Base-by-base conservation (phyloP, 2,329 filamentous ascomycete genomes). In the Pezicula radicicola region DNA sequence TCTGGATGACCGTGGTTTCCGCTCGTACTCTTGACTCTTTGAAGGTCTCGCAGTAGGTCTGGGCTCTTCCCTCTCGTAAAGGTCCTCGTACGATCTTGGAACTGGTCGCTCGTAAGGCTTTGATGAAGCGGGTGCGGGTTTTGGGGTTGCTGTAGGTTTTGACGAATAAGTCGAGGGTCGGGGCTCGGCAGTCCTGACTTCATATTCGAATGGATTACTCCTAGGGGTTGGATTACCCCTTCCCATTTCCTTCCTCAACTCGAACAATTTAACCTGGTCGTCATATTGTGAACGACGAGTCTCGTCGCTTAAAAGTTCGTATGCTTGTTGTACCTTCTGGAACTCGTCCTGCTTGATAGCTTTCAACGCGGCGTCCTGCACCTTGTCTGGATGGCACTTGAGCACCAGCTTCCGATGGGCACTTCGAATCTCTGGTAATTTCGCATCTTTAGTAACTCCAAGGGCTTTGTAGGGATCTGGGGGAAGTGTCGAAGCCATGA, bases 321-420 rank as follows among this genome's bases (percentile, higher is more conserved):
- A 99, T 47, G 94, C 92, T 63, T 92, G 84, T 69, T 97, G 92
- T 33, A 97, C 89, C 67, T 84, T 85, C 71, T 97, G 91, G 65
- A 97, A 99, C 70, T 96, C 87, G 61, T 91, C 86, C 62, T 89
- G 84, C 69, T 92, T 95, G 61, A 83, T 75, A 53, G 84, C 83
- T 71, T 94, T 95, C 63, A 88, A 75, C 15, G 83, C 76, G 44
- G 61, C 55, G 54, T 68, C 83, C 60, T 91, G 86, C 56, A 96
- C 83, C 73, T 96, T 96, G 76, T 97, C 92, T 33, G 92, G 92
- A 62, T 97, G 92, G 66, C 88, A 92, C 69, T 89, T 91, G 61
- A 96, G 81, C 35, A 90, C 89, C 39, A 95, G 84, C 70, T 95
- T 96, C 62, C 89, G 85, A 73, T 96, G 86, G 15, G 89, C 87